A percentile compares a stretch with the other conserved stretches of the same genome.
phyloP scores from a whole-genome alignment of 2,329 filamentous ascomycete species.

The Paracorniculantispora psalliotae region DNA sequence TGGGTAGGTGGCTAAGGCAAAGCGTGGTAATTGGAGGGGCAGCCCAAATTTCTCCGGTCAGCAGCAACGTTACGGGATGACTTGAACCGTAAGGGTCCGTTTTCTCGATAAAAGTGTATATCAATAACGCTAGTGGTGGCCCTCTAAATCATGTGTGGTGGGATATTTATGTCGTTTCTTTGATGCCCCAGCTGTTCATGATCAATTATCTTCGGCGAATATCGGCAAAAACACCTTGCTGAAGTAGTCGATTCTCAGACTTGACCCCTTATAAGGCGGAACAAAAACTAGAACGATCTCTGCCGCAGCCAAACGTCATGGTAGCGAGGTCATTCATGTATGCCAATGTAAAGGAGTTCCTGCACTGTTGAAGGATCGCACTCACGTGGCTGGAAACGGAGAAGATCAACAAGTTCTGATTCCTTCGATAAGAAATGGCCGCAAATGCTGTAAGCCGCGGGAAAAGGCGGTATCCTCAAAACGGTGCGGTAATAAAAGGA shows the following conservation, averaged over 20 bases:
- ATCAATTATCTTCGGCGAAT: neutral
- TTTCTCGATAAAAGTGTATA: neutral
- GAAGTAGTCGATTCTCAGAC: too few relatives aligned
- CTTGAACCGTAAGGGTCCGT: neutral
- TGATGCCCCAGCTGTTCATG: too few relatives aligned
- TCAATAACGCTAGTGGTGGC: neutral
- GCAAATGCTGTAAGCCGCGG: neutral
- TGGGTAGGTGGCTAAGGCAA: slow-evolving; percentile 39
- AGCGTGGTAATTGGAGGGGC: slow-evolving; percentile 19
- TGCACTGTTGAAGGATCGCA: too few relatives aligned
- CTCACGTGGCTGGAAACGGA: neutral
- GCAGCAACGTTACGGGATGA: slow-evolving; percentile 8
- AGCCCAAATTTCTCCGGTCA: neutral
- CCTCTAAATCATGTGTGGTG: neutral
- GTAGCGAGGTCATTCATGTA: too few relatives aligned
- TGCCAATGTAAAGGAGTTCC: too few relatives aligned
- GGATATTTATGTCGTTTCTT: neutral
- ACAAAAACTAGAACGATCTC: too few relatives aligned
- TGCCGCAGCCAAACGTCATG: too few relatives aligned
- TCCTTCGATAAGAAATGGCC: neutral
- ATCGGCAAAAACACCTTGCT: neutral
- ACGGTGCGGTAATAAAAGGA: too few relatives aligned
- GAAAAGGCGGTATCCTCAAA: too few relatives aligned
- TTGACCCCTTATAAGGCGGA: too few relatives aligned
- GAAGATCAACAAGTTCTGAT: neutral